These are phyloP conservation scores for Gamarada debralockiae DNA, from an alignment of 495 filamentous ascomycete genomes.

Conservation along the genomic window DNA sequence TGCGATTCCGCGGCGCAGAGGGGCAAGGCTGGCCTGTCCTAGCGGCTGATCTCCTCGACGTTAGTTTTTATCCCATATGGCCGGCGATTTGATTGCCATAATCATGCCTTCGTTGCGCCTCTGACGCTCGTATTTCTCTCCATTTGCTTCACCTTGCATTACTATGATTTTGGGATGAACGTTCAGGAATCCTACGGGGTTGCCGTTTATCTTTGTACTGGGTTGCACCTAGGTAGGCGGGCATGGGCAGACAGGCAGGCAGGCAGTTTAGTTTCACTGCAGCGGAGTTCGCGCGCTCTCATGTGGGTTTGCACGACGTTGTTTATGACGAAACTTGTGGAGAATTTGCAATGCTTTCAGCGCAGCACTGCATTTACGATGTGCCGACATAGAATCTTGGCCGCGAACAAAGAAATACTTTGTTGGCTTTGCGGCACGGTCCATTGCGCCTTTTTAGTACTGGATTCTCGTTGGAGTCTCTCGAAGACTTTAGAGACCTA, in stretches of 20 bases:
- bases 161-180: conserved; percentile 1
- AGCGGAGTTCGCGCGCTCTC: no score
- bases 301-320: no score
- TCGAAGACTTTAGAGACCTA: not conserved
- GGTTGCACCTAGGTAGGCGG: no score
- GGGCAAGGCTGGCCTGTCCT: conserved; percentile 1
- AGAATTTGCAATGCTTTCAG: no score
- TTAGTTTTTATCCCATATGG: not conserved
- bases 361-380: no score
- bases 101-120: not conserved
- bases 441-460: not conserved
- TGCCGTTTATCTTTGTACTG: not conserved
- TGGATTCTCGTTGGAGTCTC: not conserved
- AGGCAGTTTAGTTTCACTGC: no score
- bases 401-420: no score
- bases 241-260: no score
- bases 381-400: no score
- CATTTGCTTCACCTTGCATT: not conserved
- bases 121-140: no score
- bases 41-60: not conserved
- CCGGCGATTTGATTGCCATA: not conserved
- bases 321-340: no score
- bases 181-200: not conserved
- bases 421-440: not conserved
- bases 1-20: not conserved